These are phyloP conservation scores for Ustanciosporium gigantosporum DNA, from an alignment of 1,284 basidiomycete species.

Conservation along the genomic window DNA sequence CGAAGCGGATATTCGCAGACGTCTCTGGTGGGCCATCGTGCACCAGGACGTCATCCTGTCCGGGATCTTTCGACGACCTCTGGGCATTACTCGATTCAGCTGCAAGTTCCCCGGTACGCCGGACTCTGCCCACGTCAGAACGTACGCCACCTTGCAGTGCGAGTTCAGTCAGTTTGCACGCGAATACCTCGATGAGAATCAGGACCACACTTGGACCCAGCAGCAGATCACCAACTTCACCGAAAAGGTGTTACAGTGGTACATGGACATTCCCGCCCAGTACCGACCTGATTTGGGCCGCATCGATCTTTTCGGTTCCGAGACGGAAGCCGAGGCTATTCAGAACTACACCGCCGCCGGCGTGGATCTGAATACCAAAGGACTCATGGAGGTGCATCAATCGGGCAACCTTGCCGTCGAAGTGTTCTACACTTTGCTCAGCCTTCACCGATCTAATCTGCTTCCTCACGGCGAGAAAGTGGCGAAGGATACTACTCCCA, in stretches of 20 bases:
- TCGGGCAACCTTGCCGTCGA: conserved; percentile 26
- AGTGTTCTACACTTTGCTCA: conserved; percentile 24
- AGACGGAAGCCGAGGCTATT: conserved; percentile 11
- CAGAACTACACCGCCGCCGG: conserved; percentile 19
- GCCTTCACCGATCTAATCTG: conserved; percentile 24
- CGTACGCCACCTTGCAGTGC: conserved; percentile 26
- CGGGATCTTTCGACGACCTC: conserved; percentile 33
- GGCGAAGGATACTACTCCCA: not conserved
- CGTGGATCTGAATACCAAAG: conserved; percentile 30
- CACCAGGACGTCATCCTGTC: conserved; percentile 36
- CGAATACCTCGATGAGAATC: conserved; percentile 24
- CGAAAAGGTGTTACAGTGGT: conserved; percentile 27
- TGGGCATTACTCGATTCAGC: conserved; percentile 27
- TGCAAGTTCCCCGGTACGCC: conserved; percentile 13
- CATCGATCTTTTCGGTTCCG: conserved; percentile 14
- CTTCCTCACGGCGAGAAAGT: conserved; percentile 1
- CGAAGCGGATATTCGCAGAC: conserved; percentile 22
- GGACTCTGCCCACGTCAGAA: not conserved
- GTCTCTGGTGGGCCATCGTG: conserved; percentile 39
- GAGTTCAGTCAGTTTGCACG: conserved; percentile 25
- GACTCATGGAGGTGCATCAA: conserved; percentile 31
- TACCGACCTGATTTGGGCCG: conserved; percentile 25
- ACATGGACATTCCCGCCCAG: conserved; percentile 18
- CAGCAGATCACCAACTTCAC: conserved; percentile 18
- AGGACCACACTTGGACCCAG: conserved; percentile 31